Evolutionary conservation across 139 green algal genomes (phyloP).

Genomic region (Ettlia oleoabundans): DNA sequence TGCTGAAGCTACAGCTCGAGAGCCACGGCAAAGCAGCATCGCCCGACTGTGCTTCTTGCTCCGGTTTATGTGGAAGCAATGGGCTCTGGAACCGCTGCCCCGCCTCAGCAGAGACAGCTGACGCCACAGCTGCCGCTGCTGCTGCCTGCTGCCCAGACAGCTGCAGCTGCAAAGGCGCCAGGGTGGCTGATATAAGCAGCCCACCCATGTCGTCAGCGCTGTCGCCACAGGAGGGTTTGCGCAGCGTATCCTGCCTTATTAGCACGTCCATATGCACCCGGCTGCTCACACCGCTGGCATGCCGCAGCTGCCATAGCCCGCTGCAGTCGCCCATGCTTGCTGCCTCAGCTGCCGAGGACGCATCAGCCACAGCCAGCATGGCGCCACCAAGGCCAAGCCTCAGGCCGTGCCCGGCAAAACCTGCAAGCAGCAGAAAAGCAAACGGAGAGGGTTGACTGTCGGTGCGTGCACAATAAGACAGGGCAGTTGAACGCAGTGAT

Average conservation of each 20-base stretch:
- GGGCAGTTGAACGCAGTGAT: no score
- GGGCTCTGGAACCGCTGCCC: neutral
- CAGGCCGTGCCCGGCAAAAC: conserved; percentile 19
- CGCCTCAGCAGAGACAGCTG: neutral
- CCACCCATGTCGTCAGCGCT: neutral
- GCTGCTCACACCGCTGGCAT: neutral
- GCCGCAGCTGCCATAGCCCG: conserved; percentile 27
- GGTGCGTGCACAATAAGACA: no score
- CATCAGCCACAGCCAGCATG: conserved; percentile 10
- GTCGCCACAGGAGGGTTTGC: no score
- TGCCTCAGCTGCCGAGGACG: neutral
- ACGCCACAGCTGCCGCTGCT: neutral
- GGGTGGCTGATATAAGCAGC: neutral
- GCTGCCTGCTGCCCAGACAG: conserved; percentile 36
- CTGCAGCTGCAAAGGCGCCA: conserved; percentile 2
- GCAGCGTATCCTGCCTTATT: neutral
- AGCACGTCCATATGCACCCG: neutral
- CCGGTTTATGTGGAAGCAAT: neutral
- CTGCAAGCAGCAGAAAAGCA: neutral
- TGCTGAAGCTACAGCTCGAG: neutral
- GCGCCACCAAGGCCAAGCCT: neutral
- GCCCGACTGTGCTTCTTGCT: neutral
- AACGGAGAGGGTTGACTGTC: neutral
- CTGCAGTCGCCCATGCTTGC: neutral
- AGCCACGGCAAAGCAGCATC: conserved; percentile 2